Base-by-base conservation (phyloP, 1,284 basidiomycete species). In the Ustilago curta region DNA sequence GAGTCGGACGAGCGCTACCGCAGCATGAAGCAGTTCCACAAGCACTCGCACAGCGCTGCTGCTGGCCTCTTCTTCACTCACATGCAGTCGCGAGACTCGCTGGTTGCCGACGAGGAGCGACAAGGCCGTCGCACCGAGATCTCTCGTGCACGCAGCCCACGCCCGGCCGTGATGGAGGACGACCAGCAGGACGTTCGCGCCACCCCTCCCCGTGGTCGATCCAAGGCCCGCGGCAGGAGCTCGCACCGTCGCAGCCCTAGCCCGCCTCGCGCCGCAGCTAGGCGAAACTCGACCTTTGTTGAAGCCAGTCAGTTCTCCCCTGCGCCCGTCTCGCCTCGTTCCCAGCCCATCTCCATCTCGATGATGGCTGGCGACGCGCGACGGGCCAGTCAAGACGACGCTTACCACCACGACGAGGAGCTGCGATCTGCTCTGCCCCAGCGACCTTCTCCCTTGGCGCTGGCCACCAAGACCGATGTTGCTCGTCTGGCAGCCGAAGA, bases 31-130 rank as follows among this genome's bases (percentile, higher is more conserved):
- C 72, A 75, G 43, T 52, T 60, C 43, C 77, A 78, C 67, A 70
- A 74, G 63, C 77, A 78, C 61, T 76, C 77, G 43, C 77, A 78
- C 68, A 76, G 74, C 51, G 77, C 77, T 14, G 63, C 65, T 31
- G 77, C 74, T 23, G 70, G 74, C 14, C 70, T 78, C 50, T 68
- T 59, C 62, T 76, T 76, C 55, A 76, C 73, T 2, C 73, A 76
- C 45, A 60, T 76, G 58, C 40, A 59, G 42, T 65, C 58, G 45
- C 67, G 57, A 14, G 58, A 66, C 35, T 54, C 59, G 59, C 50
- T 51, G 35, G 43, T 45, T 42, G 49, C 53, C 37, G 48, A 45
- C 23, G 62, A 49, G 8, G 59, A 66, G 23, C 59, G 62, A n/a
- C 50, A 65, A 29, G 62, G 69, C 21, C 62, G 63, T 31, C 68